Base-by-base conservation (phyloP, 441 rosid species). In the Syzygium syzygioides region DNA sequence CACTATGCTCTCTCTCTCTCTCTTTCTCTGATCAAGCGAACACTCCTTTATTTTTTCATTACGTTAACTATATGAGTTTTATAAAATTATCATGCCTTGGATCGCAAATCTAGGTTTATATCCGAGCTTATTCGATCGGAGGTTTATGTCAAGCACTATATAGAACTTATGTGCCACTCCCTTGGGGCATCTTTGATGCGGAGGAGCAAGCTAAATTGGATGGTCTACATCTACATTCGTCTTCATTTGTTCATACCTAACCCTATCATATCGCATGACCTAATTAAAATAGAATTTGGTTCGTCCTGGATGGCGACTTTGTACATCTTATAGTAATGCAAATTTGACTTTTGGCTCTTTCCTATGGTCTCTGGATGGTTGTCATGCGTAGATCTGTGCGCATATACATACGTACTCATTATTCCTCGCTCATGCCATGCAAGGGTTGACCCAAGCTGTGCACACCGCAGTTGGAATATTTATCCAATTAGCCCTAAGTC, bases 391-490 rank as follows among this genome's bases (percentile, higher is more conserved):
- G 37, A 64, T 18, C 20, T n/a, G 37, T 4, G 0, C 19, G 37
- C 71, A 62, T 32, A 37, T 32, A 20, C 45, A 34, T 9, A 18
- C 79, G 25, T 32, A 68, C 45, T 34, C 48, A 9, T 68, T 1
- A 68, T 68, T 68, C 20, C 4, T 68, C 34, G 48, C 0, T 20
- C 48, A 34, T 68, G 25, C 45, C 45, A 17, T 9, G 79, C 45
- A 4, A 66, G 9, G 26, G 45, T 66, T 45, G 23, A 64, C 45
- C 26, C 25, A 18, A 18, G 45, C 26, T 34, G 14, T 4, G 25
- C 41, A 64, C 76, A 30, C 20, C 0, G 1, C 1, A 17, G 23
- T 0, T 8, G 6, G 2, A 23, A 64, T 6, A 6, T 17, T 62
- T 62, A 62, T 19, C 41, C 17, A 30, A 64, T 17, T 64, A 17